Evolutionary conservation across 1,284 basidiomycete species (phyloP), one percentile per base, ranked within the genome.

Genomic region (Ustilago curta): DNA sequence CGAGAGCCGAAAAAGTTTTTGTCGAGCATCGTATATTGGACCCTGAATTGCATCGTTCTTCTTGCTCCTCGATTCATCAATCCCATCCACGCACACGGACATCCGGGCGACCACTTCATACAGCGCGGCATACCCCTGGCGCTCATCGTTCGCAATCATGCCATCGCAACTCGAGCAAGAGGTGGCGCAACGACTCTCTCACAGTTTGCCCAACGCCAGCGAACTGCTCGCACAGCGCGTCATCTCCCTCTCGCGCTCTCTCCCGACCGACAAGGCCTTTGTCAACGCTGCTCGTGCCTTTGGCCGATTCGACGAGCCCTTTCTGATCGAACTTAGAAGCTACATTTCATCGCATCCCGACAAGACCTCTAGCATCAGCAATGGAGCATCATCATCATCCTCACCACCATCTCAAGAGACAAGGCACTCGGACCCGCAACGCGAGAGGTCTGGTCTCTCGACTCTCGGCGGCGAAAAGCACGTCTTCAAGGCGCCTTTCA

Each of bases 291-390:
- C 92, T 51, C 89, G 88, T 63, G 88, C 91, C 31, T 96, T 96
- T 86, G 93, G 93, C 83, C 92, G 93, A 87, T 95, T 95, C 83
- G 88, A 91, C 80, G 90, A 88, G 67, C 87, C 88, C 18, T 89
- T 90, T 61, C 87, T 91, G 23, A 81, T 88, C 31, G 88, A 90
- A 27, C 85, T 91, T 18, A 79, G 77, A 31, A 48, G 50, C 42
- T 64, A 54, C 44, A 60, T 79, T 25, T 49, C 61, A 37, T 75
- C 62, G 27, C 75, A 66, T 27, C 75, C 48, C 2, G 59, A 56
- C 1, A 54, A n/a, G 40, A n/a, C 31, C 14, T 53, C 27, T 5
- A 60, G n/a, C 44, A 37, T 21, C 21, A 50, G n/a, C 32, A 61
- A 70, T 31, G 23, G 68, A 25, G 51, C 37, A 8, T 48, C 68